Base-by-base conservation (phyloP, 257 asterid species). In the Primulina eburnea region DNA sequence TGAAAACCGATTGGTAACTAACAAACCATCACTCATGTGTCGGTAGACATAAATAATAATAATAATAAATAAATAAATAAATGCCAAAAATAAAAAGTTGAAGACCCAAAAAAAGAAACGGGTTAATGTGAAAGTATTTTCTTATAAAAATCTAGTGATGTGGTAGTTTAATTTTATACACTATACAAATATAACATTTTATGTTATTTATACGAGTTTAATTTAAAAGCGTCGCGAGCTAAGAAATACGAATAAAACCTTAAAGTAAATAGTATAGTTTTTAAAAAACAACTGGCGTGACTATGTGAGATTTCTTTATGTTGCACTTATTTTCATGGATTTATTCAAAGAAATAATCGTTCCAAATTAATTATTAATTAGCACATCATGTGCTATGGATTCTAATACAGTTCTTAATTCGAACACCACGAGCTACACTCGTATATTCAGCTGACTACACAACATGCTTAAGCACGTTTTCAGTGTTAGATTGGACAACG, bases 21-120 rank as follows among this genome's bases (percentile, higher is more conserved):
- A 66, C 35, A 40, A 65, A 65, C n/a, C 71, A 66, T 24, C 62
- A 40, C 59, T 5, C 10, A 12, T 64, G 38, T 43, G 60, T 50
- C 71, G 71, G 71, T 17, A 50, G 61, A 29, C 33, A 28, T 28
- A 28, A 28, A 28, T 2, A 28, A 28, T 2, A 28, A 28, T 28
- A 24, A 24, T 24, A 24, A 24, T 24, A 28, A 28, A 0, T n/a
- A n/a, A 28, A 28, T 28, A 24, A 24, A 24, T 24, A 24, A 1
- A 24, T 24, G 26, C 26, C 26, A 24, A 24, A 24, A 24, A 24
- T 0, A 24, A 24, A 24, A 24, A 24, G 1, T 24, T 24, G 33
- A 30, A 30, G 33, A 30, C 33, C 33, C 33, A 29, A 33, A 9
- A 29, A 28, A 11, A 28, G 17, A 26, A 11, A 1, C 4, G 11